Evolutionary conservation across 148 eudicot genomes (phyloP).

Genomic region (Talinum fruticosum): DNA sequence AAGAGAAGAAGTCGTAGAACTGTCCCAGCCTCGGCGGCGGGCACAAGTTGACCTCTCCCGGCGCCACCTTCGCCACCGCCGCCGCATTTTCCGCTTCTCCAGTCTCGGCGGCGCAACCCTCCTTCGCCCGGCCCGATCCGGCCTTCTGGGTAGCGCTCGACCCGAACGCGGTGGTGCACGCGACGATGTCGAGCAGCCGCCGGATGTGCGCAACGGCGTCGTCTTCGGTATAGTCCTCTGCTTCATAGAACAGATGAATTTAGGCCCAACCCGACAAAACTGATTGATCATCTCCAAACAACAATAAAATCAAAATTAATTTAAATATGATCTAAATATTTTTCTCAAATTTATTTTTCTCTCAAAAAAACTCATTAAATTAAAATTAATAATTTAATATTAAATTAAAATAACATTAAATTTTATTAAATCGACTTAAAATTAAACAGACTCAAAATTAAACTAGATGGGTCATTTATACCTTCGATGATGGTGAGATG

Average conservation of each 20-base stretch:
- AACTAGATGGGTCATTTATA: no score
- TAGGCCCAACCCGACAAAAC: no score
- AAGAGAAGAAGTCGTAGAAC: slow-evolving; percentile 92
- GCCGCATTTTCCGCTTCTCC: slow-evolving; percentile 25
- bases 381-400: no score
- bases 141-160: slow-evolving; percentile 28
- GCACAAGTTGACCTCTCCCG: slow-evolving; percentile 42
- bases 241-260: no score
- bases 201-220: slow-evolving; percentile 70
- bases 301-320: no score
- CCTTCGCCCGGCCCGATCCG: slow-evolving; percentile 23
- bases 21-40: slow-evolving; percentile 81
- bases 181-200: slow-evolving; percentile 78
- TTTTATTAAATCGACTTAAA: no score
- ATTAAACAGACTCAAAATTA: no score
- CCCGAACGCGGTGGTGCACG: slow-evolving; percentile 75
- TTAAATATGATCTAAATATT: no score
- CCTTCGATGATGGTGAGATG: slow-evolving; percentile 77
- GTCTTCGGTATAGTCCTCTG: slow-evolving; percentile 74
- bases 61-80: slow-evolving; percentile 38
- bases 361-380: no score
- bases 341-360: no score
- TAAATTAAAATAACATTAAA: no score
- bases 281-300: no score
- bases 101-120: slow-evolving; percentile 21